Base-by-base conservation (phyloP, 306 rosid genomes). In the Dryas drummondii region DNA sequence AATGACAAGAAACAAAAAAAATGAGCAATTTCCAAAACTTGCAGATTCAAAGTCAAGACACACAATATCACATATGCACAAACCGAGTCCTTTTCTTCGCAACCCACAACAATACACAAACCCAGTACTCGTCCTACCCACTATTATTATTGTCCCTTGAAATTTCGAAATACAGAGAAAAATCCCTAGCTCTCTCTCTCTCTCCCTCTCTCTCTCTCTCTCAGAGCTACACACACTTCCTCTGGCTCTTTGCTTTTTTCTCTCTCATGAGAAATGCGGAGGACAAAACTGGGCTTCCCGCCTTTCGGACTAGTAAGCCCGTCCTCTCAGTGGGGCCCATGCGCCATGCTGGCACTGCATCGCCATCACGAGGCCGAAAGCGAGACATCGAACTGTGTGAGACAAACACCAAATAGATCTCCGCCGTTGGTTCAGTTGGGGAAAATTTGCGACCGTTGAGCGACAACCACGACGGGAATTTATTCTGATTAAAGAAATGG, bases 211-310 rank as follows among this genome's bases (percentile, higher is more conserved):
- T 47, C 14, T 45, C 49, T 13, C 32, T 53, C 59, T 54, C 58
- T 66, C 44, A 15, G 62, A 51, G 13, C 10, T 10, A 11, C 3
- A 49, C 44, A 14, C 16, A 41, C 17, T 56, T 17, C 56, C 51
- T 57, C 22, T 19, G 9, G 27, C 55, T 9, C 19, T 42, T 22
- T n/a, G 10, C 50, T 52, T 60, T 10, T 17, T 22, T 37, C 65
- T 56, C 66, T 56, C 66, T 44, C 26, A 16, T 9, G 4, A 42
- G 50, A 32, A 32, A 11, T n/a, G 22, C 62, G 46, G 73, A 64
- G 66, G 90, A 87, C 89, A 85, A 82, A 87, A 78, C 85, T 79
- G 88, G 90, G 77, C 69, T 88, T 94, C 98, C 97, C 96, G 96
- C 98, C 94, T 86, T 87, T 81, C 78, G 75, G 87, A 77, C 74